Percentiles rank a stretch among this genome's conserved stretches.
Conservation (phyloP, 345 rosid species). For the Euphorbia pulcherrima region DNA sequence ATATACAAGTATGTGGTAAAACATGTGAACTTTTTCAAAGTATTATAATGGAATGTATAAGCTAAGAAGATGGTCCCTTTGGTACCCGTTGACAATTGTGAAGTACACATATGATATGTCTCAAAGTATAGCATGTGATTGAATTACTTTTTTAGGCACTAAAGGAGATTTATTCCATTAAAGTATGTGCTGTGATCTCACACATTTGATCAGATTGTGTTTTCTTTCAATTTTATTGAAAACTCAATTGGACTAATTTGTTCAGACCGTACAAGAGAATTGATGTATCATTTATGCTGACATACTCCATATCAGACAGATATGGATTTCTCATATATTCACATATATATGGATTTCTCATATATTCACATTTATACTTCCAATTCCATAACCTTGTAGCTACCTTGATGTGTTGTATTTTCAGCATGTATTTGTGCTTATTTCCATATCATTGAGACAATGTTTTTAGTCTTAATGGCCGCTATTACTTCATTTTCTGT, state of each 20-base stretch:
- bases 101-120: not conserved
- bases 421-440: too few species aligned
- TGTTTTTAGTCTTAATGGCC: too few species aligned
- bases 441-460: too few species aligned
- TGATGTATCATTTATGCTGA: not conserved
- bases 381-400: too few species aligned
- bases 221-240: not conserved
- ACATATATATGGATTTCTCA: not conserved
- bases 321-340: not conserved
- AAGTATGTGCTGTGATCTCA: not conserved
- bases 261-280: not conserved
- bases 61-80: not conserved
- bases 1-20: too few species aligned
- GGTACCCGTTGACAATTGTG: not conserved
- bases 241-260: not conserved
- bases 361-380: not conserved
- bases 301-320: not conserved
- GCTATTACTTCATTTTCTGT: too few species aligned
- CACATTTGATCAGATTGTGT: not conserved
- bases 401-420: too few species aligned
- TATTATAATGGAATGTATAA: too few species aligned
- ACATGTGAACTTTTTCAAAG: too few species aligned
- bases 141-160: not conserved
- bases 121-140: not conserved
- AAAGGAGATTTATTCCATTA: not conserved